Conservation (phyloP, 202 grass and related monocot species). For the Panicum hallii region DNA sequence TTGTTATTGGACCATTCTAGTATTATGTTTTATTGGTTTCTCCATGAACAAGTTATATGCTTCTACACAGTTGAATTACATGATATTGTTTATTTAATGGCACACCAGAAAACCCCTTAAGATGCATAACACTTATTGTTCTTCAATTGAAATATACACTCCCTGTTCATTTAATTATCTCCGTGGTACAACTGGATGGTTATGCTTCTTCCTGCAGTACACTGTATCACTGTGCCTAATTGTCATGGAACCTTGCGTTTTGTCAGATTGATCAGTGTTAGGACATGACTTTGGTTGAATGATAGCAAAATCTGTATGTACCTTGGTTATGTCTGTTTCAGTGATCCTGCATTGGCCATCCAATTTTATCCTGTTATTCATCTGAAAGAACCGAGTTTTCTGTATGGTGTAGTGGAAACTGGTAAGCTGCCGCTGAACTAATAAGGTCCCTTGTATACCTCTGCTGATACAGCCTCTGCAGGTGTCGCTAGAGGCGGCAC, state of each 20-base stretch:
- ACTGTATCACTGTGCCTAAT: not conserved
- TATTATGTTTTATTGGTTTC: not conserved
- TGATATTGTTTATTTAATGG: not conserved
- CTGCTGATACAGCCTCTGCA: slow-evolving; percentile 44
- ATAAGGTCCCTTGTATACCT: slow-evolving; percentile 34
- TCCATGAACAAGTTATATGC: not conserved
- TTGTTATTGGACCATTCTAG: not conserved
- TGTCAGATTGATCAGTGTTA: not conserved
- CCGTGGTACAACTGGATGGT: slow-evolving; percentile 33
- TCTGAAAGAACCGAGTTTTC: not conserved
- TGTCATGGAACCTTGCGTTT: not conserved
- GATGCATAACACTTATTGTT: not conserved
- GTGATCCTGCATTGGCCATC: slow-evolving; percentile 14
- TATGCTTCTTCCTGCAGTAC: slow-evolving; percentile 13
- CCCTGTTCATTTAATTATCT: slow-evolving; percentile 20
- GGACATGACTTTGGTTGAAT: not conserved
- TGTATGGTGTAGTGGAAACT: not conserved
- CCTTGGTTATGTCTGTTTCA: slow-evolving; percentile 35
- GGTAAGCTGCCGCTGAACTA: slow-evolving; percentile 1
- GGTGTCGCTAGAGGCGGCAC: not conserved
- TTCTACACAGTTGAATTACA: not conserved
- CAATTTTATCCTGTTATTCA: slow-evolving; percentile 43
- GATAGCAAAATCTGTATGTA: not conserved
- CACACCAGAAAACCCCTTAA: no score
- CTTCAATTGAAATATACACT: not conserved